Evolutionary conservation across 768 basidiomycete genomes (phyloP).

Genomic region (Leccinum uliginosum): DNA sequence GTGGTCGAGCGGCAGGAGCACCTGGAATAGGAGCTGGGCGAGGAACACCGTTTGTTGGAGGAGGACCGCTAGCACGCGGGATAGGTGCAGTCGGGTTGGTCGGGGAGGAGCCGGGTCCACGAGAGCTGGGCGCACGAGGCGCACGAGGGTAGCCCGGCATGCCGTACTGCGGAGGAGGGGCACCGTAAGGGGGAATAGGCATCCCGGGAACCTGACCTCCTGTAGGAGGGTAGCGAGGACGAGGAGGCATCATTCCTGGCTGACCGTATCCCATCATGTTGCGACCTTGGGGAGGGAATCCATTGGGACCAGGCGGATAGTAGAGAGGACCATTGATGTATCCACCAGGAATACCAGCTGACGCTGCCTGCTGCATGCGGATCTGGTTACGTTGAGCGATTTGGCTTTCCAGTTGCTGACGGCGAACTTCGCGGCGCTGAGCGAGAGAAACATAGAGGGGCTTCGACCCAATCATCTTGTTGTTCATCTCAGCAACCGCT

Average conservation of each 20-base stretch:
- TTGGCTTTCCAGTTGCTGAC: constrained; percentile 98
- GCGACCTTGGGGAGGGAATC: constrained; percentile 68
- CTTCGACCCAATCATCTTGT: constrained; percentile 99
- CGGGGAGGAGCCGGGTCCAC: constrained; percentile 69
- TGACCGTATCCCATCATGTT: constrained; percentile 78
- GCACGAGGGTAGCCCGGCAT: constrained; percentile 62
- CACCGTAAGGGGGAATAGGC: constrained; percentile 72
- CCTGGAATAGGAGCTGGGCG: constrained; percentile 43
- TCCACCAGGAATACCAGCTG: constrained; percentile 70
- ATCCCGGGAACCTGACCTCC: constrained; percentile 72
- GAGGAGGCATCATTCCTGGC: constrained; percentile 83
- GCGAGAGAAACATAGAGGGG: constrained; percentile 98
- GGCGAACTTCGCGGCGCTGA: constrained; percentile 95
- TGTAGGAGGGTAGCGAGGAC: constrained; percentile 73
- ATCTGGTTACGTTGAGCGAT: constrained; percentile 96
- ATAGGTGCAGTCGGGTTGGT: constrained; percentile 57
- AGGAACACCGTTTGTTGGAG: constrained; percentile 50
- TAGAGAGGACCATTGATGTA: constrained; percentile 50
- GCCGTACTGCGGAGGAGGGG: constrained; percentile 71
- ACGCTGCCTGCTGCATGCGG: constrained; percentile 92
- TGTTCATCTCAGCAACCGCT: constrained; percentile 99
- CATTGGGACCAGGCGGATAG: constrained; percentile 71
- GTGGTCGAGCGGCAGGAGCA: constrained; percentile 40
- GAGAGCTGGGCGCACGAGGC: constrained; percentile 59
- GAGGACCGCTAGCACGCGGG: constrained; percentile 62